Conservation (phyloP, 2,329 filamentous ascomycete genomes). For the Alternaria angustiovoidea region DNA sequence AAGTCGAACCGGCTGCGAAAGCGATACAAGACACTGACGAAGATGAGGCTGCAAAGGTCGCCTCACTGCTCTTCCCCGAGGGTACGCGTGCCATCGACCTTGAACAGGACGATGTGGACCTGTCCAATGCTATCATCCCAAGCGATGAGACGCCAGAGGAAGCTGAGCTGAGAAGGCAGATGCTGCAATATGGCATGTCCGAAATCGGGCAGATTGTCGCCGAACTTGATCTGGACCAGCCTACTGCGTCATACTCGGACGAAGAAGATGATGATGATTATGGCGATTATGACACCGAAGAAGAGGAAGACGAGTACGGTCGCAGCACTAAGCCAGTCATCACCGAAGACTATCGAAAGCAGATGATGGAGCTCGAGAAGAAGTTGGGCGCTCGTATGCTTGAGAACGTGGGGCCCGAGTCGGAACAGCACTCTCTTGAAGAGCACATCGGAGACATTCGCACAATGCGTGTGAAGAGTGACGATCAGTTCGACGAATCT, state of each 20-base stretch:
- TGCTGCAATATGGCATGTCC: conserved; percentile 87
- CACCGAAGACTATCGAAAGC: conserved; percentile 75
- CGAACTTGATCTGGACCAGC: conserved; percentile 83
- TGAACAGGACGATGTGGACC: conserved; percentile 52
- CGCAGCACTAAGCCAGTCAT: conserved; percentile 73
- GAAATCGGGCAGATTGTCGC: conserved; percentile 93
- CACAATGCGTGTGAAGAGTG: conserved; percentile 58
- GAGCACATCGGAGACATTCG: conserved; percentile 66
- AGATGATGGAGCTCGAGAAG: conserved; percentile 87
- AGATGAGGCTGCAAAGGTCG: conserved; percentile 41
- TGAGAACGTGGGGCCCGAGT: conserved; percentile 65
- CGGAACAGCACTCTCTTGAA: conserved; percentile 45
- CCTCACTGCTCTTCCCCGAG: conserved; percentile 38
- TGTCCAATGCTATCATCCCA: conserved; percentile 66
- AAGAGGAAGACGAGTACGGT: conserved; percentile 79
- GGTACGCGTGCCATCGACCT: conserved; percentile 54
- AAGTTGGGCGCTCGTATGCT: conserved; percentile 70
- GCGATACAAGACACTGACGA: conserved; percentile 19
- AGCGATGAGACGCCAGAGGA: conserved; percentile 82
- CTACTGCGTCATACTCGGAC: conserved; percentile 58
- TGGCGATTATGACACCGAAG: conserved; percentile 59
- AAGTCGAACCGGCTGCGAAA: conserved; percentile 45
- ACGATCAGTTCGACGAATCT: conserved; percentile 47
- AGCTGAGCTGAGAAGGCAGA: conserved; percentile 79
- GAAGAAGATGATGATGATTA: conserved; percentile 56